A percentile compares a stretch with the other conserved stretches of the same genome.
These are phyloP conservation scores for Plasmodium inui DNA, from an alignment of 169 alveolate genomes.

Conservation along the genomic window DNA sequence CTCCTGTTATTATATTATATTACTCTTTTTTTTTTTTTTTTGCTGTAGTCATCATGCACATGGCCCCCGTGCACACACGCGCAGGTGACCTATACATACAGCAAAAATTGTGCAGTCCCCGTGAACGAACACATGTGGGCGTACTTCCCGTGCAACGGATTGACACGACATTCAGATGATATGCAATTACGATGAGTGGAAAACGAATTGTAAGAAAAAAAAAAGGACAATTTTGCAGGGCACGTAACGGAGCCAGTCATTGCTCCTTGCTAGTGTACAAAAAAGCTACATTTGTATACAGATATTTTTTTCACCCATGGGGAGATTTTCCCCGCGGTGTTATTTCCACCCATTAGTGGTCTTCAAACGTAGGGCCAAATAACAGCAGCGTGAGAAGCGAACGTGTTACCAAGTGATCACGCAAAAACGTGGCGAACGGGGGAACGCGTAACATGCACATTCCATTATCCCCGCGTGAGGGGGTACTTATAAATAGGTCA, in stretches of 20 bases:
- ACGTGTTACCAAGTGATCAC: not conserved
- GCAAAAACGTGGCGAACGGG: not conserved
- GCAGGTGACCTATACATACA: not conserved
- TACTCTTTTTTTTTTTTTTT: not conserved
- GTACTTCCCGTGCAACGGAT: not conserved
- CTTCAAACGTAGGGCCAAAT: not conserved
- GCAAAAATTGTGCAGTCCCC: not conserved
- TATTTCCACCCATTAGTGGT: not conserved
- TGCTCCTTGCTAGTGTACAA: not conserved
- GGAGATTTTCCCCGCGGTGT: not conserved
- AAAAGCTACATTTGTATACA: not conserved
- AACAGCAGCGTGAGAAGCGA: not conserved
- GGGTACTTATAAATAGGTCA: not conserved
- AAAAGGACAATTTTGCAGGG: not conserved
- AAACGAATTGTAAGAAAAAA: not conserved
- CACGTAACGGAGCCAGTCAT: not conserved
- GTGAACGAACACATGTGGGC: not conserved
- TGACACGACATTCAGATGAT: not conserved
- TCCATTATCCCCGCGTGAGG: not conserved
- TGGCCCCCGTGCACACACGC: not conserved
- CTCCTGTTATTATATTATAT: not conserved
- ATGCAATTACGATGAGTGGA: not conserved
- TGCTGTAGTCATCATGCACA: not conserved
- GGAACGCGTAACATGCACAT: not conserved
- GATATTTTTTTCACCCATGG: not conserved